phyloP scores from a whole-genome alignment of 2,329 filamentous ascomycete genomes.

The Metarhizium sp. region DNA sequence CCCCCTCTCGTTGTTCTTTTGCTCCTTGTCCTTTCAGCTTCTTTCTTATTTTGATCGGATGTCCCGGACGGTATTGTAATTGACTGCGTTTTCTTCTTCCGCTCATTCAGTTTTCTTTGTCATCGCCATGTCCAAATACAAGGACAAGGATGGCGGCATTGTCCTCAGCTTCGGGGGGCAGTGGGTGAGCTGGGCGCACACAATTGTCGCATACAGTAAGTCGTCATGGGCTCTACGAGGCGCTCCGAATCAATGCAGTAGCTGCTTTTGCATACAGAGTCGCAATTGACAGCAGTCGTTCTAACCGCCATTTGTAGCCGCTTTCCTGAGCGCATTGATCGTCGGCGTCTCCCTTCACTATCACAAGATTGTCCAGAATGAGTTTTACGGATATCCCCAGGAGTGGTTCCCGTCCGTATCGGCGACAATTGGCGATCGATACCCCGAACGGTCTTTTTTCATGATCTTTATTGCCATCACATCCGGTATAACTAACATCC shows the following conservation, averaged over 20 bases:
- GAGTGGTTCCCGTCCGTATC: slow-evolving; percentile 98
- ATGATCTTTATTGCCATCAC: slow-evolving; percentile 96
- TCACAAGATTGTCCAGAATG: slow-evolving; percentile 95
- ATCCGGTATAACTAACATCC: slow-evolving; percentile 49
- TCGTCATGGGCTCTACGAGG: slow-evolving; percentile 9
- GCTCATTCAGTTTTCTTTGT: slow-evolving; percentile 10
- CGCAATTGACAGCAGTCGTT: not conserved
- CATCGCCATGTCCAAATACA: slow-evolving; percentile 39
- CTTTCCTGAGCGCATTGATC: slow-evolving; percentile 78
- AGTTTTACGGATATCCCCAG: slow-evolving; percentile 86
- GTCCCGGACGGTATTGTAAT: slow-evolving; percentile 20
- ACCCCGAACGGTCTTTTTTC: slow-evolving; percentile 93
- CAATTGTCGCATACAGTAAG: slow-evolving; percentile 69
- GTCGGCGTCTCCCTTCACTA: slow-evolving; percentile 80
- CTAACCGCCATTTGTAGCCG: slow-evolving; percentile 39
- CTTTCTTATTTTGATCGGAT: slow-evolving; percentile 15
- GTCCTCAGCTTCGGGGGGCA: slow-evolving; percentile 65
- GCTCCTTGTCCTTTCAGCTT: slow-evolving; percentile 1
- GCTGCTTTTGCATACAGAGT: not conserved
- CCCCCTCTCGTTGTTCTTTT: not conserved
- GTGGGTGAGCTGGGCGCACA: slow-evolving; percentile 88
- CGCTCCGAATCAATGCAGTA: not conserved
- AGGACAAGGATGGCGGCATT: slow-evolving; percentile 55
- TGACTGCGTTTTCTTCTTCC: slow-evolving; percentile 7
- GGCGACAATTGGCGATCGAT: slow-evolving; percentile 92